Evolutionary conservation across 805 yeast genomes (phyloP), one percentile per base, ranked within the genome.

Genomic region (Candida yuanshanica): DNA sequence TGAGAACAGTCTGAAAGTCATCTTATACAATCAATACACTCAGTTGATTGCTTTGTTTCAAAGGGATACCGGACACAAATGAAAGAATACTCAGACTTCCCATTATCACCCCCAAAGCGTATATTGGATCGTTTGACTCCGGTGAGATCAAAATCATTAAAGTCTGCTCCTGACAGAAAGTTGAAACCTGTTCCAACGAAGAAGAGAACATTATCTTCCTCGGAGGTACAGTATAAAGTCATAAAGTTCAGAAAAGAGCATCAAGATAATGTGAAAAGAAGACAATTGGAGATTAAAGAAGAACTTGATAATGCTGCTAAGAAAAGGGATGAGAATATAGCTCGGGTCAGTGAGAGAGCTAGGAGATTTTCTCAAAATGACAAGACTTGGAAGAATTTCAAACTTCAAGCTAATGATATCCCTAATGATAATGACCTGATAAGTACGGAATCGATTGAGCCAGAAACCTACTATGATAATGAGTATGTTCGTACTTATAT

Each of bases 161-260:
- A 12, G 25, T 33, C n/a, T 17, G 29, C 21, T 17, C 16, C 17
- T 20, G 17, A n/a, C 13, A 25, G 26, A 16, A 20, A 16, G 2
- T 25, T 13, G n/a, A 16, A 17, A 23, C 31, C 24, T 10, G 16
- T 33, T 14, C 2, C 20, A 20, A 10, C 36, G 16, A 32, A 33
- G 22, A 38, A 36, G 25, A 35, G 42, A 23, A 38, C 42, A 3
- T 20, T 42, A 4, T 35, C 45, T 7, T 25, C 45, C 7, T 23
- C 35, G 7, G 39, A 42, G 13, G 39, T 42, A 4, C 25, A 32
- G 13, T 39, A 42, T 11, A 42, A 26, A 26, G 45, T 36, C 9
- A 24, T 42, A 12, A 36, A 26, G 10, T 33, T 35, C n/a, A 42
- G 38, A 35, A 26, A 20, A 22, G 42, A 42, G 7, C 7, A 17